Evolutionary conservation across 768 basidiomycete species (phyloP), one percentile per base, ranked within the genome.

Genomic region (Kwoniella bestiolae): DNA sequence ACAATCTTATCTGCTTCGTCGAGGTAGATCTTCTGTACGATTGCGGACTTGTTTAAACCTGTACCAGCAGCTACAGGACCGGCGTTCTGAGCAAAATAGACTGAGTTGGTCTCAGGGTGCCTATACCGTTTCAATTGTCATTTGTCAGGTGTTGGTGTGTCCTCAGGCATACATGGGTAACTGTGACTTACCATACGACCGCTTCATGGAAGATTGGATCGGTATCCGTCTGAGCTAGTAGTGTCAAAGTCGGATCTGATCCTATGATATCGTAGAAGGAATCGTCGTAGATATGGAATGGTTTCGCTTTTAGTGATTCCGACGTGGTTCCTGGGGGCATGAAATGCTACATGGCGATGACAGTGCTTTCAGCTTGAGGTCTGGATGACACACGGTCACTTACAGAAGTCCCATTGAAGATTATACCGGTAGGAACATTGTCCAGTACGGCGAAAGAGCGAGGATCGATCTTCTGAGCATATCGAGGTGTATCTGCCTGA

Each of bases 121-220:
- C 87, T 73, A 26, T 11, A 16, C 8, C 6, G 38, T 14, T 49
- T 2, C 26, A 28, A 18, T 11, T 18, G 21, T 8, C n/a, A 12
- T 9, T 29, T 18, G 16, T 31, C 44, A 57, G 16, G 12, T 41
- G 11, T 0, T 41, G 12, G 4, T 41, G 1, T 14, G 18, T 8
- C 38, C 12, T 41, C 38, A 14, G 12, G 7, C 38, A n/a, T n/a
- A n/a, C n/a, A n/a, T n/a, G n/a, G n/a, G n/a, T 41, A 18, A 41
- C 18, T 11, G 18, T 18, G 12, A 66, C 65, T 58, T 32, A 70
- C 73, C 78, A 77, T 12, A 71, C 69, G 14, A 67, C 66, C 3
- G 89, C 91, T 80, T 92, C 91, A 73, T 92, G 90, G 18, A 90
- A 90, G 68, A 90, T 87, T 2, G 88, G 88, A 77, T 87, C 88